Evolutionary conservation across 495 filamentous ascomycete species (phyloP).

Genomic region (Emericellopsis terricola): DNA sequence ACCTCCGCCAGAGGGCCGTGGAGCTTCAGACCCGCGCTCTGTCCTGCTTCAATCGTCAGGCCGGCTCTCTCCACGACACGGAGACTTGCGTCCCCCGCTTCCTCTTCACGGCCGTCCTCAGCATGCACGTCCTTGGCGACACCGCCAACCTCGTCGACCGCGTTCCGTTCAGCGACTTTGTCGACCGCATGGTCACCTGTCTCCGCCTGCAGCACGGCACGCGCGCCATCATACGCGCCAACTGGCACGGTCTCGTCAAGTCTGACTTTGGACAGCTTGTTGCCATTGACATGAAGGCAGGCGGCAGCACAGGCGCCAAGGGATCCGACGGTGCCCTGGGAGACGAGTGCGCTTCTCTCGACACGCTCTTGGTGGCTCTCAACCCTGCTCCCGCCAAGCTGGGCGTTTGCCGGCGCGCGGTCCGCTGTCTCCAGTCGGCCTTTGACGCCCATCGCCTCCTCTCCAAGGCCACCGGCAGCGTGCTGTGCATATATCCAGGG

Average conservation of each 20-base stretch:
- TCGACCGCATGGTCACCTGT: conserved; percentile 19
- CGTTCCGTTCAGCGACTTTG: conserved; percentile 11
- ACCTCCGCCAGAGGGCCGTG: conserved; percentile 17
- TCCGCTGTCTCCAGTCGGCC: too few relatives aligned
- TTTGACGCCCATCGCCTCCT: too few relatives aligned
- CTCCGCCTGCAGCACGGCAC: conserved; percentile 21
- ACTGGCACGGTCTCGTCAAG: conserved; percentile 7
- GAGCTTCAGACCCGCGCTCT: conserved; percentile 21
- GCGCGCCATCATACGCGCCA: conserved; percentile 9
- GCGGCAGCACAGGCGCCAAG: background rate
- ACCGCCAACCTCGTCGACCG: conserved; percentile 5
- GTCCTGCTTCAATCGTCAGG: conserved; percentile 11
- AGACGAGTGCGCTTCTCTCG: background rate
- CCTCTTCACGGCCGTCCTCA: conserved; percentile 21
- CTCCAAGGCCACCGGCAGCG: background rate
- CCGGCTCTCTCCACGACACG: conserved; percentile 3
- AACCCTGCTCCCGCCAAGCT: too few relatives aligned
- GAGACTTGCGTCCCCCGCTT: conserved; percentile 19
- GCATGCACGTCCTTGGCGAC: conserved; percentile 21
- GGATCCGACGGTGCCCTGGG: too few relatives aligned
- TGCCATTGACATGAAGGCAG: background rate
- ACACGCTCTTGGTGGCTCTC: too few relatives aligned
- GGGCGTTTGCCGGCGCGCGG: too few relatives aligned
- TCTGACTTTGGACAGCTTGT: background rate
- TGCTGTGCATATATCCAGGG: background rate